Percentiles rank a stretch among this genome's conserved stretches.
These are phyloP conservation scores for Setomelanomma holmii DNA, from an alignment of 2,329 filamentous ascomycete genomes.

Conservation along the genomic window DNA sequence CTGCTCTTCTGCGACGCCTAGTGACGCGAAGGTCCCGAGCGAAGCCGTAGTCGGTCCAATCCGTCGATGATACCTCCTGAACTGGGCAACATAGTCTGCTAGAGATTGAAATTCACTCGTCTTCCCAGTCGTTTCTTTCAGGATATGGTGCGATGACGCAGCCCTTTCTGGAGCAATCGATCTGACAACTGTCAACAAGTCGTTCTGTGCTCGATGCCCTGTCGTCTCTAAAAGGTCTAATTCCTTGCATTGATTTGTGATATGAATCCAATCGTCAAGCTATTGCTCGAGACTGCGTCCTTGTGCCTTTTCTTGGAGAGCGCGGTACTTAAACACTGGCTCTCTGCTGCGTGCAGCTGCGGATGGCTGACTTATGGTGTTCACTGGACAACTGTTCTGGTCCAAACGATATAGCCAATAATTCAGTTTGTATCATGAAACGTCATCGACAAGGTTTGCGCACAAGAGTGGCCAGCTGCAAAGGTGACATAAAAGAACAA, in stretches of 20 bases:
- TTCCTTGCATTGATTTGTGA: neutral
- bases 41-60: neutral
- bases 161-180: neutral
- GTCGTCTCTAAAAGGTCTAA: neutral
- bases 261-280: constrained; percentile 1
- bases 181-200: neutral
- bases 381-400: no score
- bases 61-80: neutral
- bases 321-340: neutral
- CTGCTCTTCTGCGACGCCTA: neutral
- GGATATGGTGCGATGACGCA: neutral
- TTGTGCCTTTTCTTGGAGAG: neutral
- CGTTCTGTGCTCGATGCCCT: neutral
- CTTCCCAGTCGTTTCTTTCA: neutral
- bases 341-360: neutral
- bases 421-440: no score
- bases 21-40: neutral
- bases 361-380: no score
- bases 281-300: neutral
- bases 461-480: no score
- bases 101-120: neutral
- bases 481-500: no score
- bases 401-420: no score
- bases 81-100: neutral
- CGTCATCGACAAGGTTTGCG: no score